These are phyloP conservation scores for Yamadazyma pseudoaaseri DNA, from an alignment of 1,139 yeast genomes.

Conservation along the genomic window DNA sequence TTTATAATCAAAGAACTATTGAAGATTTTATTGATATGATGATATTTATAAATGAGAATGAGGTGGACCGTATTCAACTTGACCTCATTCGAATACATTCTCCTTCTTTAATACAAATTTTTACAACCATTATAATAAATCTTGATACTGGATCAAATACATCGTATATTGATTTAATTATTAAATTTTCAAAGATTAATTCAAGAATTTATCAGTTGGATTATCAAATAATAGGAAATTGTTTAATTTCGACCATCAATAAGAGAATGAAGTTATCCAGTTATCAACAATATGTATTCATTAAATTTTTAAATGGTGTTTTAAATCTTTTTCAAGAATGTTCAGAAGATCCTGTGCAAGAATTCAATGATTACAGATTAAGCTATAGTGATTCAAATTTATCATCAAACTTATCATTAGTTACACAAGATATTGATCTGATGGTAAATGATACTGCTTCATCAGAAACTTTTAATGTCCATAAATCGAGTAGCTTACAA, in stretches of 20 bases:
- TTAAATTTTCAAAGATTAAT: conserved; percentile 9
- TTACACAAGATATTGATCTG: conserved; percentile 8
- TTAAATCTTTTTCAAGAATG: conserved; percentile 3
- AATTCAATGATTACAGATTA: conserved; percentile 5
- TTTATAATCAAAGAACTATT: background rate
- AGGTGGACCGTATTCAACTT: background rate
- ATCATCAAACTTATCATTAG: conserved; percentile 8
- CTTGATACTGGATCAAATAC: background rate
- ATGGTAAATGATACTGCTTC: conserved; percentile 4
- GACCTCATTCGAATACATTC: conserved; percentile 1
- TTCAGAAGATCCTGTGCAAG: conserved; percentile 8
- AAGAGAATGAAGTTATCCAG: background rate
- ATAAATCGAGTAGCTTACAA: background rate
- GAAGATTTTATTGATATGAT: background rate
- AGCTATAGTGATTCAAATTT: conserved; percentile 11
- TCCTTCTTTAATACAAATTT: conserved; percentile 4
- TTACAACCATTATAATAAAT: conserved; percentile 5
- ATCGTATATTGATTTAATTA: conserved; percentile 3
- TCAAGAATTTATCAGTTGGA: conserved; percentile 8
- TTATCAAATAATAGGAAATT: conserved; percentile 7
- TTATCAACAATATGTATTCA: conserved; percentile 4
- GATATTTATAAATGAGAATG: background rate
- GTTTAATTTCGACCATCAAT: conserved; percentile 5
- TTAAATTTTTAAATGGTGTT: conserved; percentile 9
- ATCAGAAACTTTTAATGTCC: background rate